Percentiles rank a stretch among this genome's conserved stretches.
These are phyloP conservation scores for Thalassiosira ordinaria DNA, from an alignment of 352 stramenopile species.

Conservation along the genomic window DNA sequence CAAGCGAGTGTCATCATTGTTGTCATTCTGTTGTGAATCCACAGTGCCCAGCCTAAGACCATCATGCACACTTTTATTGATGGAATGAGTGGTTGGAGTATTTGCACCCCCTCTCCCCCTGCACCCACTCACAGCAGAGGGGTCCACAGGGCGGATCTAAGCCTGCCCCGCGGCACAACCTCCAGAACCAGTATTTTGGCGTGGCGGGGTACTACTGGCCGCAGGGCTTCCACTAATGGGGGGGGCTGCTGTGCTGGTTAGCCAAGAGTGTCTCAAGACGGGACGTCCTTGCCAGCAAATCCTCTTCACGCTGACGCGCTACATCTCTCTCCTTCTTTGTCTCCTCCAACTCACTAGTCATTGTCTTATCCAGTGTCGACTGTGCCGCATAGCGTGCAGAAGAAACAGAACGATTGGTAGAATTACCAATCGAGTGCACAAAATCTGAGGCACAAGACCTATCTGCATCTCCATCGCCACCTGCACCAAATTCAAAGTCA, in stretches of 20 bases:
- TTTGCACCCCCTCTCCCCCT: not conserved
- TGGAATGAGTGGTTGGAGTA: not conserved
- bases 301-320: not conserved
- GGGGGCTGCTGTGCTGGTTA: not conserved
- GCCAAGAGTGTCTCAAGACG: not conserved
- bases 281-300: not conserved
- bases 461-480: not conserved
- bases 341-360: not conserved
- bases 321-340: not conserved
- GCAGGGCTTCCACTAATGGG: conserved; percentile 1
- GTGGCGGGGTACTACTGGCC: not conserved
- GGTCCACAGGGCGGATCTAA: not conserved
- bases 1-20: not conserved
- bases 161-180: not conserved
- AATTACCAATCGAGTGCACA: not conserved
- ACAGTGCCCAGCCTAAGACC: not conserved
- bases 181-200: not conserved
- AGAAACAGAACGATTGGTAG: not conserved
- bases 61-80: not conserved
- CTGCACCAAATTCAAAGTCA: not conserved
- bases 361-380: not conserved
- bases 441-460: not conserved
- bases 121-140: not conserved
- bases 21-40: not conserved
- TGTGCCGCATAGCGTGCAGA: not conserved